These are phyloP conservation scores for Cylindrodendrum hubeiense DNA, from an alignment of 2,329 filamentous ascomycete species.

Conservation along the genomic window DNA sequence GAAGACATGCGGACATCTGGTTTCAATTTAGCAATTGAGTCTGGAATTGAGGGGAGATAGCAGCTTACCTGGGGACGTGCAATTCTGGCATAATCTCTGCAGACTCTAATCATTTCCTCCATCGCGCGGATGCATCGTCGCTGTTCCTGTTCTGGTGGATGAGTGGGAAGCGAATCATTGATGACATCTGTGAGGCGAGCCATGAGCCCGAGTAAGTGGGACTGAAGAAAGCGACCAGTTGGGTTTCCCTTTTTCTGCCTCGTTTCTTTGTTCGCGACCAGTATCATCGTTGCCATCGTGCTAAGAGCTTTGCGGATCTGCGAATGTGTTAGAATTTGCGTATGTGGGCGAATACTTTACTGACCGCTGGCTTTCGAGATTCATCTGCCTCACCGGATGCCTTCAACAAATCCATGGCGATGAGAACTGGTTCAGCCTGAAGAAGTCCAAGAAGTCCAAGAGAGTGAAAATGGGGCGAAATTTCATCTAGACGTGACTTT, in stretches of 20 bases:
- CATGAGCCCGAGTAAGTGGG: conserved; percentile 88
- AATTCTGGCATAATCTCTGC: conserved; percentile 78
- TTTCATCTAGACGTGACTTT: conserved; percentile 75
- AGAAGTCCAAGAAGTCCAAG: conserved; percentile 77
- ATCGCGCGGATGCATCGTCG: conserved; percentile 84
- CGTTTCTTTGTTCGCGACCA: conserved; percentile 54
- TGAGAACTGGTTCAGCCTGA: conserved; percentile 79
- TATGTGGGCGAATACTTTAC: conserved; percentile 38
- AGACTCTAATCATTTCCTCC: conserved; percentile 86
- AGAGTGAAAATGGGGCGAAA: conserved; percentile 78
- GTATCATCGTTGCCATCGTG: conserved; percentile 58
- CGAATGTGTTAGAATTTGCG: conserved; percentile 40
- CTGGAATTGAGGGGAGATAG: not conserved
- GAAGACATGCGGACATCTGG: conserved; percentile 90
- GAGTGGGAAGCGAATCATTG: conserved; percentile 71
- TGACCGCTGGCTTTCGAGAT: conserved; percentile 68
- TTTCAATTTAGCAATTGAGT: conserved; percentile 2
- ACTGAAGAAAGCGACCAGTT: conserved; percentile 82
- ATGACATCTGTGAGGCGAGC: conserved; percentile 83
- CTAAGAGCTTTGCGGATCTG: conserved; percentile 63
- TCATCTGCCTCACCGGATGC: conserved; percentile 77
- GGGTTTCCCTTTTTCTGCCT: conserved; percentile 66
- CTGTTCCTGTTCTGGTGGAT: conserved; percentile 74
- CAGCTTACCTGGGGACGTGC: conserved; percentile 85
- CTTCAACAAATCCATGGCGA: conserved; percentile 86